Evolutionary conservation across 2,329 filamentous ascomycete genomes (phyloP).

Genomic region (Cytospora schulzeri): DNA sequence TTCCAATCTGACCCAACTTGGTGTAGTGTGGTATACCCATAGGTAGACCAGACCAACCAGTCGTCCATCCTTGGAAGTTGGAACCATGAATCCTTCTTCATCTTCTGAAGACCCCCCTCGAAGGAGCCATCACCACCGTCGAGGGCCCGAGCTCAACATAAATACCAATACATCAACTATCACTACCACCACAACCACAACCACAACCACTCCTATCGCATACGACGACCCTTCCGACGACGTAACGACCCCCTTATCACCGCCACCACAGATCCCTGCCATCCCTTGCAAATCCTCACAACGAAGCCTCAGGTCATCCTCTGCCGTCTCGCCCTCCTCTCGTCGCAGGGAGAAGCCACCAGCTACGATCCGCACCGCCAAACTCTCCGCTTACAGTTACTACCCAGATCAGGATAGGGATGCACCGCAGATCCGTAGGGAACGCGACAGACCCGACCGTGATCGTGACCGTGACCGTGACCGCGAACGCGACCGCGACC

Average conservation of each 20-base stretch:
- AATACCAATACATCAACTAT: constrained; percentile 32
- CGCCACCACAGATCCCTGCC: constrained; percentile 14
- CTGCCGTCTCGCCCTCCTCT: constrained; percentile 20
- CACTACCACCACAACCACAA: constrained; percentile 21
- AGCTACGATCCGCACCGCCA: constrained; percentile 30
- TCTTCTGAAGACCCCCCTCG: constrained; percentile 6
- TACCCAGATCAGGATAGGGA: constrained; percentile 21
- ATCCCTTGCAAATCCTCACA: constrained; percentile 27
- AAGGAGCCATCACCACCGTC: constrained; percentile 32
- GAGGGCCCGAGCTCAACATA: constrained; percentile 43
- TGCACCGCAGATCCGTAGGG: constrained; percentile 16
- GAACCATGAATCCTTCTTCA: not conserved
- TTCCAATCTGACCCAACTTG: too few relatives aligned
- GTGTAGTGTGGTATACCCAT: too few relatives aligned
- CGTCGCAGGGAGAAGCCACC: constrained; percentile 36
- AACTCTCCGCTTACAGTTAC: constrained; percentile 13
- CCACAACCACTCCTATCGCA: constrained; percentile 15
- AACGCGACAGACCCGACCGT: constrained; percentile 3
- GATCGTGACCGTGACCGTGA: constrained; percentile 2
- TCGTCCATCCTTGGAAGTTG: not conserved
- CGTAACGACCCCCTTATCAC: constrained; percentile 23
- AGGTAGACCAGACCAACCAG: too few relatives aligned
- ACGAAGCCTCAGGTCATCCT: constrained; percentile 26
- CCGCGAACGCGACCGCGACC: constrained; percentile 6
- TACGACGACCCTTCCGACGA: constrained; percentile 12